Conservation (phyloP, 257 asterid species). For the Nicotiana benthamiana region DNA sequence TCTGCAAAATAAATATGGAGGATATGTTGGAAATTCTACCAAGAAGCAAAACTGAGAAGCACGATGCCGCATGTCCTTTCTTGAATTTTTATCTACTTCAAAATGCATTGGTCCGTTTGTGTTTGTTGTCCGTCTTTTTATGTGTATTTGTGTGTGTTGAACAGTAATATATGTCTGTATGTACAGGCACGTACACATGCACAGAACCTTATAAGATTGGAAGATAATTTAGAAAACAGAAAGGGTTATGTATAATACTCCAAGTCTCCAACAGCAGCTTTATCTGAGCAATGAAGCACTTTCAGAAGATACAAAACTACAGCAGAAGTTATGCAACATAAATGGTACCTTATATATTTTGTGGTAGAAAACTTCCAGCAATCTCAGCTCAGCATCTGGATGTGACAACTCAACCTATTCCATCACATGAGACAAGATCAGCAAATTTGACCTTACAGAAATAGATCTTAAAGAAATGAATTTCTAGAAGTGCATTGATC, state of each 20-base stretch:
- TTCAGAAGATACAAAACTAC: not conserved
- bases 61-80: not conserved
- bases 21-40: conserved; percentile 1
- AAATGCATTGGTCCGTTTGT: not conserved
- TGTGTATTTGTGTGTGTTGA: not conserved
- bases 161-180: not conserved
- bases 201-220: not conserved
- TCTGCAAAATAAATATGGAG: conserved; percentile 30
- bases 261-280: not conserved
- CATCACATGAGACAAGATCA: not conserved
- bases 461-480: not conserved
- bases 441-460: not conserved
- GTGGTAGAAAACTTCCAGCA: conserved; percentile 57
- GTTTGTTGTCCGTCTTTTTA: not conserved
- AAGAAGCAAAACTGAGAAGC: not conserved
- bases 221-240: not conserved
- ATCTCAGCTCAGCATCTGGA: conserved; percentile 53
- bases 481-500: not conserved
- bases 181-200: not conserved
- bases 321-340: conserved; percentile 7
- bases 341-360: conserved; percentile 50
- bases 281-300: not conserved
- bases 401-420: conserved; percentile 51
- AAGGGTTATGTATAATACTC: not conserved
- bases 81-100: not conserved